Conservation (phyloP, 2,329 filamentous ascomycete species). For the Trichoderma sp. region DNA sequence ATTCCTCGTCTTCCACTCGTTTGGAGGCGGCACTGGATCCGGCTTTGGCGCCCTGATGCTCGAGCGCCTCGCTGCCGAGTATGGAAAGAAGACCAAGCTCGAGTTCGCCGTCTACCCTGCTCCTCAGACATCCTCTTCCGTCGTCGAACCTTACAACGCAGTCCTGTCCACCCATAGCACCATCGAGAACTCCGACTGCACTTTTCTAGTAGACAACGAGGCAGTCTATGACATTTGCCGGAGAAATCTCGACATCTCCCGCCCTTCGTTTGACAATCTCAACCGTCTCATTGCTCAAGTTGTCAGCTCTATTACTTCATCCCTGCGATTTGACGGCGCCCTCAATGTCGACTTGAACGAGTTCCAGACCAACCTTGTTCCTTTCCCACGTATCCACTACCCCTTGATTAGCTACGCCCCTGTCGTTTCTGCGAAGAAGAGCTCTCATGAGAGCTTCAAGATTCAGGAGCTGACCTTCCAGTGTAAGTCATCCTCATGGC, state of each 20-base stretch:
- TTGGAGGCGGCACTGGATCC: conserved; percentile 71
- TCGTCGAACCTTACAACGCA: conserved; percentile 74
- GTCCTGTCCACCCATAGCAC: conserved; percentile 74
- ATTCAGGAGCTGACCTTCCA: conserved; percentile 75
- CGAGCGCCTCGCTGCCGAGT: conserved; percentile 72
- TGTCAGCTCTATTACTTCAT: conserved; percentile 73
- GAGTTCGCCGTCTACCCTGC: conserved; percentile 73
- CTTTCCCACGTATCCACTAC: conserved; percentile 74
- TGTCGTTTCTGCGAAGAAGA: conserved; percentile 72
- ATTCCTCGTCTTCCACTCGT: conserved; percentile 75
- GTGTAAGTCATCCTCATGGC: conserved; percentile 48
- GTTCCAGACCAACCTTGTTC: conserved; percentile 76
- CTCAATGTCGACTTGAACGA: conserved; percentile 76
- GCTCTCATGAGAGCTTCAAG: conserved; percentile 85
- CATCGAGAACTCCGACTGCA: conserved; percentile 76
- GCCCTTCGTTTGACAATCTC: conserved; percentile 69
- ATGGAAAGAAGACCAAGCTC: conserved; percentile 76
- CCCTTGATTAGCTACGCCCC: conserved; percentile 72
- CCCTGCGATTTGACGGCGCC: conserved; percentile 70
- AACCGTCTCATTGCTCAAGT: conserved; percentile 74
- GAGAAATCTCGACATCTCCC: conserved; percentile 69
- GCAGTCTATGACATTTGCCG: conserved; percentile 76
- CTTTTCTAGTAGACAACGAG: conserved; percentile 76
- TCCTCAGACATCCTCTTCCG: conserved; percentile 68
- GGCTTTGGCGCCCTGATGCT: conserved; percentile 72